phyloP scores from a whole-genome alignment of 192 early-diverging fungal species.

The Linnemannia hyalina region DNA sequence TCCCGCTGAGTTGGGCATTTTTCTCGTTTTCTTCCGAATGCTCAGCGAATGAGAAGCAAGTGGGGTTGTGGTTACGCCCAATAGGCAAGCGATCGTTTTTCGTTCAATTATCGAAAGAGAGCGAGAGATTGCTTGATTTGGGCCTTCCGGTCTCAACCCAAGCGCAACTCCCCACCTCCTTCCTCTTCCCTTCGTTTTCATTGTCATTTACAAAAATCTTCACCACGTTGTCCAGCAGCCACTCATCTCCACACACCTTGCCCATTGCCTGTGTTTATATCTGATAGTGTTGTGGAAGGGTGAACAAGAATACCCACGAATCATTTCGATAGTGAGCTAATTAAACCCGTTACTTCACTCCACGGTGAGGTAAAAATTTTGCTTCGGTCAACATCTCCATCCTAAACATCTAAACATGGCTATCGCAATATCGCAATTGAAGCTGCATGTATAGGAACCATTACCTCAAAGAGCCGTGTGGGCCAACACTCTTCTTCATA shows the following conservation, averaged over 20 bases:
- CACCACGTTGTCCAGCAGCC: background rate
- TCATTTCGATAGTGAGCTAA: background rate
- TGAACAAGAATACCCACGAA: background rate
- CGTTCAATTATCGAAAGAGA: background rate
- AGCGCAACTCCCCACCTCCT: background rate
- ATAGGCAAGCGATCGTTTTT: background rate
- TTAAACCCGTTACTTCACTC: no score
- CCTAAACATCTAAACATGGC: no score
- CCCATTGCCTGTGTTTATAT: background rate
- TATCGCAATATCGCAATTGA: no score
- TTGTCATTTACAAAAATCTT: conserved; percentile 1
- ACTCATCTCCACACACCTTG: background rate
- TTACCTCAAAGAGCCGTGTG: no score
- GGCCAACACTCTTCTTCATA: no score
- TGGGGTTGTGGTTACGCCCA: background rate
- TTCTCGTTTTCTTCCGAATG: background rate
- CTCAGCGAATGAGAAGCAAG: background rate
- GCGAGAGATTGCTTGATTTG: conserved; percentile 26
- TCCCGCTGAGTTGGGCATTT: no score
- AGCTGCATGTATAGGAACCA: no score
- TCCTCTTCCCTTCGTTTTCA: background rate
- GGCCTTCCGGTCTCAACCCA: conserved; percentile 26
- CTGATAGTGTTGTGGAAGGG: background rate
- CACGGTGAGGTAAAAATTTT: no score
- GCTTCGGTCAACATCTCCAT: no score